These are phyloP conservation scores for Globisporangium recalcitrans DNA, from an alignment of 352 stramenopile species.

Conservation along the genomic window DNA sequence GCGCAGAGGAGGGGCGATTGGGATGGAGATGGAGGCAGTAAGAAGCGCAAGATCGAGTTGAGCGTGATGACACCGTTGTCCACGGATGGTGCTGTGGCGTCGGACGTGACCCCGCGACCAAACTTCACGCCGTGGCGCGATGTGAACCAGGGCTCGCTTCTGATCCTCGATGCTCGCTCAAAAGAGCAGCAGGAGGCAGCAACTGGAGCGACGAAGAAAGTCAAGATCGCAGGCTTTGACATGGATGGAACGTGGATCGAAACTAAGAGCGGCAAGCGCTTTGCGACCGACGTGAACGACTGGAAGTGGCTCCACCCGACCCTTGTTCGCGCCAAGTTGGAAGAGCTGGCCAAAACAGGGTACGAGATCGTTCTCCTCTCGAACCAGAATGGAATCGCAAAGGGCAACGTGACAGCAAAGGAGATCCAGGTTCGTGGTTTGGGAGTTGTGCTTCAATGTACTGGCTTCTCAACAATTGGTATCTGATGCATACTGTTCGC, in stretches of 20 bases:
- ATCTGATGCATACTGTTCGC: too few species aligned
- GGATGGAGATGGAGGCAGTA: background rate
- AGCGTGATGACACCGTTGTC: background rate
- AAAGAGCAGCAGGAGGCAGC: slow-evolving; percentile 4
- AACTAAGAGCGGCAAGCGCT: slow-evolving; percentile 83
- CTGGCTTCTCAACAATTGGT: background rate
- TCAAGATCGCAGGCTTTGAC: slow-evolving; percentile 78
- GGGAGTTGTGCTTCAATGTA: background rate
- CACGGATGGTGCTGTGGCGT: background rate
- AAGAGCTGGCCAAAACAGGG: slow-evolving; percentile 34
- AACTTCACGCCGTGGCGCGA: slow-evolving; percentile 41
- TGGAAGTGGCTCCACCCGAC: slow-evolving; percentile 76
- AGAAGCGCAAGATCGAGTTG: slow-evolving; percentile 10
- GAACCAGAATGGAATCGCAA: slow-evolving; percentile 82
- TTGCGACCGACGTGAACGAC: slow-evolving; percentile 56
- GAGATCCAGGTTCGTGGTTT: slow-evolving; percentile 49
- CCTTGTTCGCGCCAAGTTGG: slow-evolving; percentile 45
- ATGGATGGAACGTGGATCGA: slow-evolving; percentile 78
- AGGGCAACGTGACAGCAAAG: slow-evolving; percentile 51
- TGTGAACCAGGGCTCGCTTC: slow-evolving; percentile 30
- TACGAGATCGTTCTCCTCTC: slow-evolving; percentile 72
- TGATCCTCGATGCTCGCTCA: slow-evolving; percentile 44
- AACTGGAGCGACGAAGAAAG: background rate
- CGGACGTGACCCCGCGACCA: slow-evolving; percentile 14
- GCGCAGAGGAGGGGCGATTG: background rate